These are phyloP conservation scores for Nannizziopsis arthrosporioides DNA, from an alignment of 2,329 filamentous ascomycete species.

Conservation along the genomic window DNA sequence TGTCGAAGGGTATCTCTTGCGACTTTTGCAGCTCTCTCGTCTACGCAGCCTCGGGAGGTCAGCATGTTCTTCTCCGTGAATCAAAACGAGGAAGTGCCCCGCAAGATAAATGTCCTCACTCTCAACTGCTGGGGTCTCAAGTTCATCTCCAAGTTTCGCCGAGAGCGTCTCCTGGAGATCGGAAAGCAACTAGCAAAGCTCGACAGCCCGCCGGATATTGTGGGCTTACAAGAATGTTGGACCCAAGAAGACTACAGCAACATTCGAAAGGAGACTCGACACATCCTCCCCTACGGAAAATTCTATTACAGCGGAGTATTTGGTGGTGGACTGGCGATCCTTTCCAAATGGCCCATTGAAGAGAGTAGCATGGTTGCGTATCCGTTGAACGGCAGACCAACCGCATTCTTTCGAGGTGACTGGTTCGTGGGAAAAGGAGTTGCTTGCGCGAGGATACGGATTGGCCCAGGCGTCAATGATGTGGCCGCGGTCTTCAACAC, in stretches of 20 bases:
- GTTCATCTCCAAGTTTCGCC: constrained; percentile 65
- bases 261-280: constrained; percentile 60
- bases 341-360: constrained; percentile 85
- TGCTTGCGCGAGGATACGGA: constrained; percentile 66
- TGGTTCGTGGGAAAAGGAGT: constrained; percentile 96
- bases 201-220: constrained; percentile 63
- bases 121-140: constrained; percentile 98
- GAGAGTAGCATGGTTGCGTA: constrained; percentile 79
- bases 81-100: constrained; percentile 24
- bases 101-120: constrained; percentile 65
- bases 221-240: constrained; percentile 93
- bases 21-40: not conserved
- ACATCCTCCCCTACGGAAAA: constrained; percentile 76
- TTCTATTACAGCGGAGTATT: constrained; percentile 87
- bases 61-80: constrained; percentile 9
- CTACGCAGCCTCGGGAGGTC: not conserved
- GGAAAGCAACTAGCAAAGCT: constrained; percentile 62
- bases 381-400: constrained; percentile 83
- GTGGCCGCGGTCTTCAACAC: constrained; percentile 86
- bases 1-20: not conserved
- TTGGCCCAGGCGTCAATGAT: constrained; percentile 52
- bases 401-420: constrained; percentile 86
- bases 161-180: constrained; percentile 70
- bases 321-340: constrained; percentile 75
- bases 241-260: constrained; percentile 69